phyloP scores from a whole-genome alignment of 768 basidiomycete species.

The Ephemerocybe angulata region DNA sequence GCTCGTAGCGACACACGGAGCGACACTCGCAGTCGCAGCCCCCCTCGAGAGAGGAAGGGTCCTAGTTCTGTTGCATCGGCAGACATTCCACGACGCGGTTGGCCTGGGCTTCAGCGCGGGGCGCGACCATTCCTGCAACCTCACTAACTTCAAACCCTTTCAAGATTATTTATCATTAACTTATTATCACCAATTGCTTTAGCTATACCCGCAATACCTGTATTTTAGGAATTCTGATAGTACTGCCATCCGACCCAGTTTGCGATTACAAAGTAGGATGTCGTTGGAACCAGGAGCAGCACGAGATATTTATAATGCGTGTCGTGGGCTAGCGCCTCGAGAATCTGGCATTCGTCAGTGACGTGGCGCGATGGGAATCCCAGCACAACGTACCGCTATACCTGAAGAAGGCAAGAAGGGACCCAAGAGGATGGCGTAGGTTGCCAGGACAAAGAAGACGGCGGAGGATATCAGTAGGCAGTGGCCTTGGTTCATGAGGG shows the following conservation, averaged over 20 bases:
- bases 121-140: conserved; percentile 3
- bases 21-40: not conserved
- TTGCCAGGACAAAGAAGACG: conserved; percentile 53
- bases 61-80: conserved; percentile 4
- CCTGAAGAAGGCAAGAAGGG: conserved; percentile 55
- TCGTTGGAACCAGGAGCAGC: conserved; percentile 75
- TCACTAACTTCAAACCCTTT: not conserved
- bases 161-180: not conserved
- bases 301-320: conserved; percentile 88
- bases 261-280: conserved; percentile 88
- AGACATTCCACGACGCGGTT: conserved; percentile 4
- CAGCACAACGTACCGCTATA: conserved; percentile 41
- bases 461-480: conserved; percentile 43
- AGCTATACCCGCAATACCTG: not conserved
- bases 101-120: conserved; percentile 5
- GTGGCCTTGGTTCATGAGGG: conserved; percentile 35
- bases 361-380: not conserved
- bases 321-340: conserved; percentile 65
- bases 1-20: not conserved
- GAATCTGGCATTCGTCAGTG: conserved; percentile 38
- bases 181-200: conserved; percentile 1
- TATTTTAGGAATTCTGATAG: conserved; percentile 76
- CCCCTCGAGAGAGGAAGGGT: not conserved
- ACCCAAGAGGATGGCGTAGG: conserved; percentile 64
- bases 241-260: conserved; percentile 94